phyloP scores from a whole-genome alignment of 2,329 filamentous ascomycete species.

The Trichoderma endophyticum region DNA sequence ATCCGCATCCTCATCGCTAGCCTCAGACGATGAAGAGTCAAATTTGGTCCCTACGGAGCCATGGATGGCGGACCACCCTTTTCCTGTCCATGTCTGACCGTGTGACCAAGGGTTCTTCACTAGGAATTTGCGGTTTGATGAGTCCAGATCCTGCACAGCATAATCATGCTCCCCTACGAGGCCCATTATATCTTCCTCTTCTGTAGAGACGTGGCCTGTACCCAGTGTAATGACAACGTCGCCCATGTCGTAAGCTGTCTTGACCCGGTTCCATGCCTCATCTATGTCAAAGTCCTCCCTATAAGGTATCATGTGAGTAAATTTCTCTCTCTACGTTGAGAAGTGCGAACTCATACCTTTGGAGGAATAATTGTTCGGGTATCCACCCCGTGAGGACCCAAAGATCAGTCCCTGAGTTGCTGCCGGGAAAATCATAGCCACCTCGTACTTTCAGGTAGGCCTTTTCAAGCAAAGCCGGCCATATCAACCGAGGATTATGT shows the following conservation, averaged over 20 bases:
- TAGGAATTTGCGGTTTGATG: slow-evolving; percentile 62
- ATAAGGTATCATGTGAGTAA: slow-evolving; percentile 11
- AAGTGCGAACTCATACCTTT: slow-evolving; percentile 49
- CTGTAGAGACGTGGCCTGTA: slow-evolving; percentile 74
- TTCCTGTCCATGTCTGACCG: slow-evolving; percentile 64
- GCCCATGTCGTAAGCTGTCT: slow-evolving; percentile 68
- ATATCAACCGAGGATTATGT: slow-evolving; percentile 75
- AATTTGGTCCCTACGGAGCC: background rate
- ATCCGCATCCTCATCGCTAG: background rate
- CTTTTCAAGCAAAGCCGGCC: slow-evolving; percentile 92
- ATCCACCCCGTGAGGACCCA: slow-evolving; percentile 96
- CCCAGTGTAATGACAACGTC: slow-evolving; percentile 88
- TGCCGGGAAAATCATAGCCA: slow-evolving; percentile 96
- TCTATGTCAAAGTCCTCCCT: slow-evolving; percentile 76
- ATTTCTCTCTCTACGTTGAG: background rate
- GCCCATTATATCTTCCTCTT: slow-evolving; percentile 76
- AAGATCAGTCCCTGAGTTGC: slow-evolving; percentile 92
- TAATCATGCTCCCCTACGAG: slow-evolving; percentile 92
- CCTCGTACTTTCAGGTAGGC: slow-evolving; percentile 93
- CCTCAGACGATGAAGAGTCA: background rate
- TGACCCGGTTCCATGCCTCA: slow-evolving; percentile 73
- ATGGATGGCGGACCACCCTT: slow-evolving; percentile 25
- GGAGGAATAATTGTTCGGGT: slow-evolving; percentile 89
- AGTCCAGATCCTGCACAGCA: slow-evolving; percentile 77
- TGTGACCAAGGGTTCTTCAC: slow-evolving; percentile 97